These are phyloP conservation scores for Botrytis cinerea DNA, from an alignment of 2,329 filamentous ascomycete species.

Conservation along the genomic window DNA sequence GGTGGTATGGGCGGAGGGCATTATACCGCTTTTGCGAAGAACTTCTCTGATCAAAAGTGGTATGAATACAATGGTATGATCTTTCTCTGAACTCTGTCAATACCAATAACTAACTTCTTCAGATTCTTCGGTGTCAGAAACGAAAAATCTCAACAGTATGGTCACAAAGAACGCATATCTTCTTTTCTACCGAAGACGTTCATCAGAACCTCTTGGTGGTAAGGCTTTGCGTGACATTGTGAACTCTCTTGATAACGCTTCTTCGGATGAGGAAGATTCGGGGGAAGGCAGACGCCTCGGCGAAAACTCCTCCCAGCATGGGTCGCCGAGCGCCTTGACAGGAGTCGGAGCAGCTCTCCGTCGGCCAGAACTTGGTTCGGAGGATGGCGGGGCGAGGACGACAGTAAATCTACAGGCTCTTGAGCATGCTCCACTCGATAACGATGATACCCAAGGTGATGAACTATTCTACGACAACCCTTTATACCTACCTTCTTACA, in stretches of 20 bases:
- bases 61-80: constrained; percentile 92
- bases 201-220: constrained; percentile 75
- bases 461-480: constrained; percentile 24
- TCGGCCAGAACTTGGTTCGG: constrained; percentile 60
- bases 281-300: constrained; percentile 88
- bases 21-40: constrained; percentile 93
- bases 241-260: constrained; percentile 58
- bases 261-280: constrained; percentile 53
- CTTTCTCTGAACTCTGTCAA: neutral
- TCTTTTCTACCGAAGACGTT: constrained; percentile 90
- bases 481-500: constrained; percentile 31
- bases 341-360: constrained; percentile 75
- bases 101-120: constrained; percentile 44
- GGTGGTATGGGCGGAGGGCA: constrained; percentile 92
- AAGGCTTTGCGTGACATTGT: constrained; percentile 71
- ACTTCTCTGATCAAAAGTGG: constrained; percentile 87
- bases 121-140: constrained; percentile 74
- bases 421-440: constrained; percentile 36
- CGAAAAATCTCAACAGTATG: constrained; percentile 60
- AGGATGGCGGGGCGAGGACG: constrained; percentile 37
- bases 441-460: constrained; percentile 32
- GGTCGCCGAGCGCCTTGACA: constrained; percentile 85
- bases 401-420: constrained; percentile 36
- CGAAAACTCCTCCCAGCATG: constrained; percentile 80
- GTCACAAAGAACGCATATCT: constrained; percentile 83